phyloP scores from a whole-genome alignment of 352 stramenopile species.

The Globisporangium iwayamae region DNA sequence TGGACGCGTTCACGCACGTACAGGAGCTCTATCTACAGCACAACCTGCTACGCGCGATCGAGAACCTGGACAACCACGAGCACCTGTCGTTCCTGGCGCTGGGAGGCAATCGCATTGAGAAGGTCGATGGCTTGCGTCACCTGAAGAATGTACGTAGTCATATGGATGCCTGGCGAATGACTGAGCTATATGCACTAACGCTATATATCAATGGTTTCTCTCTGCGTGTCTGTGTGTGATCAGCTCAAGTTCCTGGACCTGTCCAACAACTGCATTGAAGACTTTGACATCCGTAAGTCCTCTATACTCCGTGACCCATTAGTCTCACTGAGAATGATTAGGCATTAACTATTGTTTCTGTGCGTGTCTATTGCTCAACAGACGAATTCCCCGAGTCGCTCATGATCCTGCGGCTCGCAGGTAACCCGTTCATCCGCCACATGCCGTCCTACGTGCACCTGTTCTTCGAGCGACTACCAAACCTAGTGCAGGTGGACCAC shows the following conservation, averaged over 20 bases:
- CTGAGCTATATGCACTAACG: background rate
- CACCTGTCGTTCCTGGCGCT: constrained; percentile 63
- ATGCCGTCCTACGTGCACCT: constrained; percentile 54
- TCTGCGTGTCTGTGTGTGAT: background rate
- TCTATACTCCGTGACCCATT: too few species aligned
- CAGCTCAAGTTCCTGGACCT: constrained; percentile 78
- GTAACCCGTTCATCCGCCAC: constrained; percentile 55
- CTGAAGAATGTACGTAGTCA: constrained; percentile 42
- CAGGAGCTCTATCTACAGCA: constrained; percentile 78
- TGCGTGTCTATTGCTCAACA: constrained; percentile 1
- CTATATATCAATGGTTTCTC: background rate
- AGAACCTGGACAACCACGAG: constrained; percentile 56
- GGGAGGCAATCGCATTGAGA: constrained; percentile 56
- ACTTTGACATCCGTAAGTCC: constrained; percentile 49
- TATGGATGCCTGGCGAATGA: background rate
- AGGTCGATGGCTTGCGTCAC: constrained; percentile 55
- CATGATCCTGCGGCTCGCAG: constrained; percentile 44
- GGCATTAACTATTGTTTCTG: background rate
- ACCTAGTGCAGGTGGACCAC: constrained; percentile 55
- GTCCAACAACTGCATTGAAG: constrained; percentile 69
- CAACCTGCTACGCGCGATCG: constrained; percentile 60
- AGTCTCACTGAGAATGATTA: background rate
- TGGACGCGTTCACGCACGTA: constrained; percentile 72
- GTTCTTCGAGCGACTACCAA: constrained; percentile 62
- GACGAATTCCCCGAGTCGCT: constrained; percentile 54